phyloP scores from a whole-genome alignment of 192 early-diverging fungal genomes.

The Globomyces pollinis-pini region DNA sequence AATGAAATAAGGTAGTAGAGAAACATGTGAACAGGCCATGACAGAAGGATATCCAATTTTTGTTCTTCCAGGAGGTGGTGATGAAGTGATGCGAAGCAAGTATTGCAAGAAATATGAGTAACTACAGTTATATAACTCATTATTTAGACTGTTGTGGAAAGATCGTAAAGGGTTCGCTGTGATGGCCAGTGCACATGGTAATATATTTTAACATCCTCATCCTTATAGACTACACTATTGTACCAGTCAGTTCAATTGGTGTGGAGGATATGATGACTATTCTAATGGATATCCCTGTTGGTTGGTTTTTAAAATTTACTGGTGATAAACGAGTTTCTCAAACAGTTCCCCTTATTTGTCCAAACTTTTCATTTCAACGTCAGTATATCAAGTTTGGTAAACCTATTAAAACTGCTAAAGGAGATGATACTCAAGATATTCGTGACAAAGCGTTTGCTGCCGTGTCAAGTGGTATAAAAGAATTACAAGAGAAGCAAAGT shows the following conservation, averaged over 20 bases:
- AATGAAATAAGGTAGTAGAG: no score
- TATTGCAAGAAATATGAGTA: no score
- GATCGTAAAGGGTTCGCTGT: slow-evolving; percentile 18
- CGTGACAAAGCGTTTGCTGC: background rate
- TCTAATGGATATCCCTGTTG: background rate
- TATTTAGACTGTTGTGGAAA: slow-evolving; percentile 27
- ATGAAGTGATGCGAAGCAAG: no score
- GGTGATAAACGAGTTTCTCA: background rate
- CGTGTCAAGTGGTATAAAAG: background rate
- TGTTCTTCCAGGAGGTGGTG: slow-evolving; percentile 19
- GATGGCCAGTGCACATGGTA: slow-evolving; percentile 16
- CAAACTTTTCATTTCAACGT: slow-evolving; percentile 3
- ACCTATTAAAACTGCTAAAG: background rate
- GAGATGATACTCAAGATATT: background rate
- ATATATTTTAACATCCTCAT: no score
- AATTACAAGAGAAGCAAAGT: background rate
- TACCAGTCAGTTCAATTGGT: slow-evolving; percentile 19
- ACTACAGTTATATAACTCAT: no score
- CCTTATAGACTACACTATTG: slow-evolving; percentile 22
- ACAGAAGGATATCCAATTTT: slow-evolving; percentile 9
- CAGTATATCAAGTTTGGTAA: background rate
- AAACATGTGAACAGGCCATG: slow-evolving; percentile 19
- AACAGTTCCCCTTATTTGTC: background rate
- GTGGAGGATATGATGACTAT: slow-evolving; percentile 15
- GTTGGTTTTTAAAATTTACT: background rate